phyloP scores from a whole-genome alignment of 1,139 yeast genomes.

The Yamadazyma triangularis region DNA sequence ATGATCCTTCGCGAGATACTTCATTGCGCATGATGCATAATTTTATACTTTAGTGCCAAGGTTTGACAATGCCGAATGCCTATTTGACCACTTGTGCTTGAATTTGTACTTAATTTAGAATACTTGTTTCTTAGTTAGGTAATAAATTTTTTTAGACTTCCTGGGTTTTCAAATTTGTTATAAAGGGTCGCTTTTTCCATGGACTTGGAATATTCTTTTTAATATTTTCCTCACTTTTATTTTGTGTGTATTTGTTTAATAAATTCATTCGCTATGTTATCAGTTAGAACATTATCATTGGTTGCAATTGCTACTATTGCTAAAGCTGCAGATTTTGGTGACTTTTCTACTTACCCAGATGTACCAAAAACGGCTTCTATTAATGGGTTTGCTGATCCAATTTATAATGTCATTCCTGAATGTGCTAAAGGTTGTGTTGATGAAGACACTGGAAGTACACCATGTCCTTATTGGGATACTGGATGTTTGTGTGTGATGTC shows the following conservation, averaged over 20 bases:
- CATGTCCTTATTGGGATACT: constrained; percentile 54
- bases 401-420: constrained; percentile 32
- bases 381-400: constrained; percentile 51
- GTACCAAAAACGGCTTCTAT: constrained; percentile 48
- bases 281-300: constrained; percentile 7
- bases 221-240: constrained; percentile 1
- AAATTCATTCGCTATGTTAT: constrained; percentile 13
- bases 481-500: constrained; percentile 53
- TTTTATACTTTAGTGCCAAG: too few species aligned
- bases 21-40: too few species aligned
- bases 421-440: constrained; percentile 45
- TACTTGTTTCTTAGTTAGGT: too few species aligned
- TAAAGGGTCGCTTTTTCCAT: too few species aligned
- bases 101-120: too few species aligned
- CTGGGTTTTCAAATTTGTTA: too few species aligned
- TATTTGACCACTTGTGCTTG: too few species aligned
- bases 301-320: constrained; percentile 11
- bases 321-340: constrained; percentile 10
- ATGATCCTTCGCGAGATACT: too few species aligned
- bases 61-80: too few species aligned
- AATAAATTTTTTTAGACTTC: too few species aligned
- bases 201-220: too few species aligned
- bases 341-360: constrained; percentile 36
- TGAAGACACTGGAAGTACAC: constrained; percentile 29
- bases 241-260: not conserved